A percentile compares a stretch with the other conserved stretches of the same genome.
Conservation (phyloP, 1,284 basidiomycete species). For the Melampsora occidentalis region DNA sequence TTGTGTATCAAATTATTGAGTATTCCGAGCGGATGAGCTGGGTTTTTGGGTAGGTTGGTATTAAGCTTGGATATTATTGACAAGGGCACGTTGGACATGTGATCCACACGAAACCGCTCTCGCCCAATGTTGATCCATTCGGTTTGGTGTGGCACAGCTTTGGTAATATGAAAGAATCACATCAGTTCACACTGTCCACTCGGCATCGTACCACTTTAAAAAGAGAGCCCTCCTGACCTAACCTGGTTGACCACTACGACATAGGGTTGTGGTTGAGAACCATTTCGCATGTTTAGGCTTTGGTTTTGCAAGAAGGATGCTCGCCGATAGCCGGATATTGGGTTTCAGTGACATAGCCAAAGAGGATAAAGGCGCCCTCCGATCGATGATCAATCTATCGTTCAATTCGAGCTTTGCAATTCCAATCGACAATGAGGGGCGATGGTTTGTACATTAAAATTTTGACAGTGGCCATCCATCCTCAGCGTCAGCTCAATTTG, state of each 20-base stretch:
- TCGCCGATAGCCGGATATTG: no score
- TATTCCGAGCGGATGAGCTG: constrained; percentile 79
- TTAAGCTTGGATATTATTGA: constrained; percentile 73
- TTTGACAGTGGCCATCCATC: no score
- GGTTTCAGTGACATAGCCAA: no score
- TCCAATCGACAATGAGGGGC: no score
- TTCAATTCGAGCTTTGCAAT: no score
- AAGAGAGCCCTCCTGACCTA: constrained; percentile 2
- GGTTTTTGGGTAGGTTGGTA: constrained; percentile 70
- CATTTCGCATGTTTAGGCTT: no score
- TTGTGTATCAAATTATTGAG: constrained; percentile 79
- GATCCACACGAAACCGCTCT: constrained; percentile 66
- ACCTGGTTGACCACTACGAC: neutral
- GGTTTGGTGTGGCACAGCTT: neutral
- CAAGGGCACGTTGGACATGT: constrained; percentile 77
- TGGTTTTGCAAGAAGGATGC: no score
- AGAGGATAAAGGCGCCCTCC: no score
- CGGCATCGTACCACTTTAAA: neutral
- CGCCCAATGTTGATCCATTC: constrained; percentile 5
- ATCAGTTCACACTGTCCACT: neutral
- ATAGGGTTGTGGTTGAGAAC: neutral
- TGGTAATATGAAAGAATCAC: neutral
- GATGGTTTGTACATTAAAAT: no score
- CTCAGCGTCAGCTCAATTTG: no score
- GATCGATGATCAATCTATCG: no score